These are phyloP conservation scores for Vitellaria paradoxa DNA, from an alignment of 179 eudicot genomes.

Conservation along the genomic window DNA sequence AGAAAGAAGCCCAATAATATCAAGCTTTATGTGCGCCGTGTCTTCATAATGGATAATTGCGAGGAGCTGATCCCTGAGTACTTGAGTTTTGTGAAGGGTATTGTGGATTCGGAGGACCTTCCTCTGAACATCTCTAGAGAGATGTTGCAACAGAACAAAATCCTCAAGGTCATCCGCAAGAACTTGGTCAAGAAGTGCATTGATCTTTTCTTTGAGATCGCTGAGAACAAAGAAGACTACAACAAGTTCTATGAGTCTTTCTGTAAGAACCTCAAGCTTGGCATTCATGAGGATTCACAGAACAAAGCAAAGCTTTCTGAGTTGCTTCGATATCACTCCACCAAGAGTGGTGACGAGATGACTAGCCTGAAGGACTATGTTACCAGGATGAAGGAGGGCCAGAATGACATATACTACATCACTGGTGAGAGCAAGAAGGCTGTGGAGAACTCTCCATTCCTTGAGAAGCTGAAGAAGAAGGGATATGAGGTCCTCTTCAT, in stretches of 20 bases:
- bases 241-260: slow-evolving; percentile 66
- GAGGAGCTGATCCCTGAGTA: slow-evolving; percentile 88
- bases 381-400: slow-evolving; percentile 73
- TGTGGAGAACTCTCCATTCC: slow-evolving; percentile 72
- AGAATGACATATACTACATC: slow-evolving; percentile 58
- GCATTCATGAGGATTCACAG: slow-evolving; percentile 65
- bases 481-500: slow-evolving; percentile 66
- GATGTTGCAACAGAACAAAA: slow-evolving; percentile 83
- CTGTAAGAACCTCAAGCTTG: slow-evolving; percentile 70
- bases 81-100: slow-evolving; percentile 80
- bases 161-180: slow-evolving; percentile 80
- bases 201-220: slow-evolving; percentile 84
- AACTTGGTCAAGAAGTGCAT: slow-evolving; percentile 82
- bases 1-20: slow-evolving; percentile 88
- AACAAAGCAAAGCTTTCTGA: slow-evolving; percentile 69
- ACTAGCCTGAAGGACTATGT: slow-evolving; percentile 74
- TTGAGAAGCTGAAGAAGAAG: slow-evolving; percentile 72
- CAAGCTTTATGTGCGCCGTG: slow-evolving; percentile 89
- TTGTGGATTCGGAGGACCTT: slow-evolving; percentile 82
- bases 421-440: slow-evolving; percentile 72
- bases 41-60: slow-evolving; percentile 91
- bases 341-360: slow-evolving; percentile 68
- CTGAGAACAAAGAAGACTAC: slow-evolving; percentile 80
- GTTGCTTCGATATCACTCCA: slow-evolving; percentile 60
- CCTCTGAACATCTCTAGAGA: slow-evolving; percentile 86